Evolutionary conservation across 202 grass and related monocot genomes (phyloP), one percentile per base, ranked within the genome.

Genomic region (Panicum virgatum): DNA sequence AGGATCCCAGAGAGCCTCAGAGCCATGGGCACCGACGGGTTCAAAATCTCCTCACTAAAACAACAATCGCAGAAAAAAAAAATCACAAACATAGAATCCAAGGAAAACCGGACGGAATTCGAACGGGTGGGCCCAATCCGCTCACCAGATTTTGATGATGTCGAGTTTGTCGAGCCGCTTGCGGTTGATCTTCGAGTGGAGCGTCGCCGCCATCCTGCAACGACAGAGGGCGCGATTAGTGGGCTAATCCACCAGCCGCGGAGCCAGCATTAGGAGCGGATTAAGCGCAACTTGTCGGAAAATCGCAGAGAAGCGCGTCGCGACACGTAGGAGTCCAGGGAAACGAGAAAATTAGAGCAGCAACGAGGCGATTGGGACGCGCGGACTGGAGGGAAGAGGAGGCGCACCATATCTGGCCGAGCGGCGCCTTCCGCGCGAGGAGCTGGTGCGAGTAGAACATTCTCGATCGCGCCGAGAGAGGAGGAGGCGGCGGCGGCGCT

Each of bases 401-500:
- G 14, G 59, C 73, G 27, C 62, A 94, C 95, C 95, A 98, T 87
- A 98, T 98, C 86, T 98, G 96, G 51, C 96, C 92, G 57, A 98
- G 88, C 60, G 96, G 90, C 69, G 79, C 83, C 86, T 98, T 98
- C 73, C 85, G 86, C 39, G 96, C 96, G 12, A 98, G 89, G 23
- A 98, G 86, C 82, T 96, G 92, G 60, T 95, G 96, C 47, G 96
- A 95, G 80, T 95, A 98, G 82, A 98, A 98, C 92, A 93, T 95
- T 16, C 60, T 72, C 69, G 72, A 45, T 23, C 53, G 40, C 42
- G 54, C 7, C 12, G 11, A 22, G 69, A 19, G 42, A 1, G 12
- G n/a, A 7, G 3, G 77, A 10, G 39, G 15, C 8, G 47, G 10
- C 3, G 8, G 18, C 16, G 76, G 20, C 7, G 45, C 32, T 6